Conservation (phyloP, 257 asterid genomes). For the Petunia axillaris region DNA sequence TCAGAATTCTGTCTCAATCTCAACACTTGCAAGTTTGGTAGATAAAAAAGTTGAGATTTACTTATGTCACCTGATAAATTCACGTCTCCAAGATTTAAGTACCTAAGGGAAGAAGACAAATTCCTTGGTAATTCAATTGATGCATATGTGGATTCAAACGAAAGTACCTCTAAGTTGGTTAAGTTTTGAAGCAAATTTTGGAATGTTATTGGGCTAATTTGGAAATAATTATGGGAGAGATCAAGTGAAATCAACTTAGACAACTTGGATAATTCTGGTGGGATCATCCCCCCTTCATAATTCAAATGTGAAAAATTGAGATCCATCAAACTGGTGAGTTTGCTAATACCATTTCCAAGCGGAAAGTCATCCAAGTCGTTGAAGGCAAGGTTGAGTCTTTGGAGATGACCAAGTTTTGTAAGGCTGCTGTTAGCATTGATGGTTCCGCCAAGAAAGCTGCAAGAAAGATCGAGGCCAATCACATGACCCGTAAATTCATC, state of each 20-base stretch:
- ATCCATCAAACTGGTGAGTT: background rate
- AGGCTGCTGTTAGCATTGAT: background rate
- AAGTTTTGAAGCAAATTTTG: background rate
- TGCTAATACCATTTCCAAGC: background rate
- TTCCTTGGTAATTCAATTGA: background rate
- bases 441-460: background rate
- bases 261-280: background rate
- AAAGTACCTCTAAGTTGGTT: background rate
- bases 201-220: background rate
- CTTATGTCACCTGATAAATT: background rate
- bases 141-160: too few species aligned
- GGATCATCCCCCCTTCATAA: background rate
- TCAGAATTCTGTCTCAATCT: background rate
- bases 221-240: background rate
- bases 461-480: background rate
- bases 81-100: background rate
- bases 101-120: background rate
- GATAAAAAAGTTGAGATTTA: background rate
- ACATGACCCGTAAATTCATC: background rate
- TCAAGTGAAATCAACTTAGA: constrained; percentile 3
- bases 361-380: background rate
- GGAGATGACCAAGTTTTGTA: background rate
- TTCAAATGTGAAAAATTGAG: background rate
- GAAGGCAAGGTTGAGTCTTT: background rate
- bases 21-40: background rate